Percentiles rank a stretch among this genome's conserved stretches.
Evolutionary conservation across 257 asterid genomes (phyloP).

Genomic region (Sherardia arvensis): DNA sequence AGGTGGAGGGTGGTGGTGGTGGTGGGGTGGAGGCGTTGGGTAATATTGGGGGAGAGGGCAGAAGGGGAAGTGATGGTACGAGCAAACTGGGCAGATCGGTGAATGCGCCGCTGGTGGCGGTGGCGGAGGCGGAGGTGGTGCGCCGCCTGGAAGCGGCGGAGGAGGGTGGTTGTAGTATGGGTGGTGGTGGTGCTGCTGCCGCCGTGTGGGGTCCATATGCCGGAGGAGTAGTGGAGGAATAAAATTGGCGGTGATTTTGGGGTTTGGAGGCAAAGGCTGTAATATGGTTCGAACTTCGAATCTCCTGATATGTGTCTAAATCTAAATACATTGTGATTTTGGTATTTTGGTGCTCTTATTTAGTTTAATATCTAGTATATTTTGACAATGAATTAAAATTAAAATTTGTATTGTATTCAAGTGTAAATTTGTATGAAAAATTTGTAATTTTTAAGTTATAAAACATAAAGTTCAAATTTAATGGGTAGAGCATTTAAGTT

Average conservation of each 20-base stretch:
- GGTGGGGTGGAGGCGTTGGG: constrained; percentile 23
- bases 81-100: constrained; percentile 27
- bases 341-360: no score
- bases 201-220: constrained; percentile 20
- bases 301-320: no score
- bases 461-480: no score
- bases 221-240: neutral
- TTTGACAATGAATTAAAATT: no score
- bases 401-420: no score
- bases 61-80: constrained; percentile 53
- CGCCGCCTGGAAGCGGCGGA: neutral
- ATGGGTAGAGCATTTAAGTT: no score
- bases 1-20: constrained; percentile 31
- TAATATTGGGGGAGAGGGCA: constrained; percentile 50
- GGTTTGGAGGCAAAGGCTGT: neutral
- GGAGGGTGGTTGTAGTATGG: neutral
- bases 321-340: no score
- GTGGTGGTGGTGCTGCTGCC: constrained; percentile 6
- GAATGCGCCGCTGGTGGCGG: constrained; percentile 14
- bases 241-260: neutral
- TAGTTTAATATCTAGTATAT: no score
- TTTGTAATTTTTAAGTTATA: no score
- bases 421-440: no score
- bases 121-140: constrained; percentile 11
- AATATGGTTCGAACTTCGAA: no score